Conservation (phyloP, 306 rosid genomes). For the Hippophae tibetana region DNA sequence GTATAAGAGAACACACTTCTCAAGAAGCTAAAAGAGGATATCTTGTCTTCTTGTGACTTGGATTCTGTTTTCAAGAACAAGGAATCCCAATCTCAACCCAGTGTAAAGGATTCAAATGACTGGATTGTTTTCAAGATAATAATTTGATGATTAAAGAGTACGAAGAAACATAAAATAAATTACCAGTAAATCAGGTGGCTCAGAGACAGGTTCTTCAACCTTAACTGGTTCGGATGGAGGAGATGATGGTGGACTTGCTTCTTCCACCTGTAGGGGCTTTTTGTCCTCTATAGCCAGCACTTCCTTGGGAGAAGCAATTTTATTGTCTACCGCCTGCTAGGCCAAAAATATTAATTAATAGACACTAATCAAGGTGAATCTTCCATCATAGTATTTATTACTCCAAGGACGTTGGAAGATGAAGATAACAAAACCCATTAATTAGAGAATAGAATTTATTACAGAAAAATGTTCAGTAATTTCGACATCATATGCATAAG, state of each 20-base stretch:
- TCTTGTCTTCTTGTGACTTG: no score
- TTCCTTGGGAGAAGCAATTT: conserved; percentile 64
- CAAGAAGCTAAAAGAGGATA: no score
- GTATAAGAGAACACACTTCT: no score
- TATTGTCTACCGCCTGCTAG: conserved; percentile 48
- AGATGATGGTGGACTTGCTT: conserved; percentile 32
- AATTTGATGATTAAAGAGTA: no score
- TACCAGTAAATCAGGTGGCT: conserved; percentile 92
- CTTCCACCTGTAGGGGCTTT: conserved; percentile 47
- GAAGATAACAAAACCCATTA: background rate
- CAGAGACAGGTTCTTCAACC: conserved; percentile 62
- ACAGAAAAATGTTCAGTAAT: no score
- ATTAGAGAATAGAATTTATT: background rate
- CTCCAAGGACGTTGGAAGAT: conserved; percentile 8
- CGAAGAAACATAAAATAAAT: conserved; percentile 5
- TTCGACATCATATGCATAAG: no score
- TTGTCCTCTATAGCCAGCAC: conserved; percentile 80
- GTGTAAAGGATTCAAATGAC: no score
- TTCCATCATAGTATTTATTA: conserved; percentile 6
- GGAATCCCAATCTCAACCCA: no score
- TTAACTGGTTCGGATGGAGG: conserved; percentile 70
- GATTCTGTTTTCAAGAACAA: no score
- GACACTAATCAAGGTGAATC: background rate
- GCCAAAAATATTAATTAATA: conserved; percentile 6
- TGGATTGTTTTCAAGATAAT: background rate